Conservation (phyloP, 192 early-diverging fungal genomes). For the Paraglomus occultum region DNA sequence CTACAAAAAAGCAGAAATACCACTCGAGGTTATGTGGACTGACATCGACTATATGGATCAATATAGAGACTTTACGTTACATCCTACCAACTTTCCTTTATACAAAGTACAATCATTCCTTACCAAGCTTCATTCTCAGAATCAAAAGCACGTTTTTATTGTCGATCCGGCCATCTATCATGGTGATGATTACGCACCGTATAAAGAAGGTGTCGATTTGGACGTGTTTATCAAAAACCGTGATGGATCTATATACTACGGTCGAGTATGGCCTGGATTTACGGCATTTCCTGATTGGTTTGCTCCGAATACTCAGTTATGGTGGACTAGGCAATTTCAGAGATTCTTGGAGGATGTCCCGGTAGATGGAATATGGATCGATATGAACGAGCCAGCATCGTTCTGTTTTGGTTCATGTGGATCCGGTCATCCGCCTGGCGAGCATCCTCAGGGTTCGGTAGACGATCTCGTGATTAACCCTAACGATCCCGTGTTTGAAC, state of each 20-base stretch:
- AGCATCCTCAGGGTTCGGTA: slow-evolving; percentile 20
- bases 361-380: slow-evolving; percentile 64
- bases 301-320: slow-evolving; percentile 42
- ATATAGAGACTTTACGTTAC: slow-evolving; percentile 60
- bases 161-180: slow-evolving; percentile 63
- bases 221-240: slow-evolving; percentile 59
- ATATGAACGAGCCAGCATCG: slow-evolving; percentile 59
- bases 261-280: slow-evolving; percentile 61
- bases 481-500: slow-evolving; percentile 25
- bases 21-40: slow-evolving; percentile 63
- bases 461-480: too few species aligned
- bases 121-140: slow-evolving; percentile 39
- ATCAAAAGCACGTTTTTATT: slow-evolving; percentile 63
- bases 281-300: slow-evolving; percentile 65
- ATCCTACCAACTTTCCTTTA: slow-evolving; percentile 53
- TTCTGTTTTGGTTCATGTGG: slow-evolving; percentile 34
- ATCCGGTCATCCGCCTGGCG: slow-evolving; percentile 28
- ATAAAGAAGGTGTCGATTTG: slow-evolving; percentile 45
- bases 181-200: slow-evolving; percentile 47
- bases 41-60: slow-evolving; percentile 74
- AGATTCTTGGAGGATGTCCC: slow-evolving; percentile 28
- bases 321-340: slow-evolving; percentile 49
- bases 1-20: slow-evolving; percentile 55
- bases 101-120: slow-evolving; percentile 47
- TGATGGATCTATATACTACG: slow-evolving; percentile 49